phyloP scores from a whole-genome alignment of 106 monocot species.

The Cymbidium sinense region DNA sequence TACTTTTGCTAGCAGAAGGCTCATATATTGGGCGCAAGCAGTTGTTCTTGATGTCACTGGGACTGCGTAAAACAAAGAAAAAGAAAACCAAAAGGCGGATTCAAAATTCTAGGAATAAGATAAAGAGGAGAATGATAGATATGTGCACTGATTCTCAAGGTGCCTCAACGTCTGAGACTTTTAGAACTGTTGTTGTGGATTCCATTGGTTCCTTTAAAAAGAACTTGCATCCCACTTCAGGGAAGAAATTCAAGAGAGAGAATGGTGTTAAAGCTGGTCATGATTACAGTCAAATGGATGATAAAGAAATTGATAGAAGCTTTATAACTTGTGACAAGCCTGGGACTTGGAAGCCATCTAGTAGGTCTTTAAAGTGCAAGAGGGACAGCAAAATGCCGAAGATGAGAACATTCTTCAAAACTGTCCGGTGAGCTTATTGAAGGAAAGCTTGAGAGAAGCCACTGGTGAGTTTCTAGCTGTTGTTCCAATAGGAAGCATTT shows the following conservation, averaged over 20 bases:
- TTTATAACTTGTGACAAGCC: background rate
- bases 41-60: background rate
- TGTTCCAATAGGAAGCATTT: background rate
- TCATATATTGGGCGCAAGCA: background rate
- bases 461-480: slow-evolving; percentile 6
- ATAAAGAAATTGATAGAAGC: background rate
- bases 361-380: background rate
- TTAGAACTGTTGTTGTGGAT: background rate
- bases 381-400: background rate
- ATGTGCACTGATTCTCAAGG: background rate
- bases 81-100: background rate
- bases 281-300: background rate
- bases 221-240: background rate
- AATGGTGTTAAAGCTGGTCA: background rate
- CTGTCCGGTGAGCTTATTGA: background rate
- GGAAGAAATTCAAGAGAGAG: background rate
- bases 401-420: background rate
- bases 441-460: slow-evolving; percentile 2
- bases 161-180: background rate
- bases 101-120: slow-evolving; percentile 2
- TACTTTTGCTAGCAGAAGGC: background rate
- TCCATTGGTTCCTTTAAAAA: background rate
- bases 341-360: background rate
- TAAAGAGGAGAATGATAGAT: background rate
- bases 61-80: background rate